phyloP scores from a whole-genome alignment of 1,284 basidiomycete genomes.

The Pseudozyma tsukubaensis region DNA sequence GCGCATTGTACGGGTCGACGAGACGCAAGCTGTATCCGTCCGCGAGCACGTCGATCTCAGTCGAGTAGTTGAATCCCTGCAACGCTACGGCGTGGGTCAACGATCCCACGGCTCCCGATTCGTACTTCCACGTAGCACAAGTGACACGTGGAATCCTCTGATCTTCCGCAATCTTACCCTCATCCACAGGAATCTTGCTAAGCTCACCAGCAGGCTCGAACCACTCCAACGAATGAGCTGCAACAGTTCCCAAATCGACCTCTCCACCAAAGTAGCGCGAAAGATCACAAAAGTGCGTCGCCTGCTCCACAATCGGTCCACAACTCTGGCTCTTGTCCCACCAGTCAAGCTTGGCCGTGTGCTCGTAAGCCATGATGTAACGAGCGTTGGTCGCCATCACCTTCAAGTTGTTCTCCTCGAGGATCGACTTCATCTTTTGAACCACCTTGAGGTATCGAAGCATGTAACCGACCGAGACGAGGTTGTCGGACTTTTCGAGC shows the following conservation, averaged over 20 bases:
- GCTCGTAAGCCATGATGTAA: constrained; percentile 89
- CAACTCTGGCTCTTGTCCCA: constrained; percentile 94
- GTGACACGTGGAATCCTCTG: constrained; percentile 67
- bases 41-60: constrained; percentile 65
- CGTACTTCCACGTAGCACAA: constrained; percentile 68
- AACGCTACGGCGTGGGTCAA: constrained; percentile 68
- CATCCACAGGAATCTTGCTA: constrained; percentile 83
- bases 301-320: constrained; percentile 95
- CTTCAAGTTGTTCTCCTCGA: constrained; percentile 92
- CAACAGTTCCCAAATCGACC: constrained; percentile 85
- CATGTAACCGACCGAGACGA: constrained; percentile 88
- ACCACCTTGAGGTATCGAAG: constrained; percentile 75
- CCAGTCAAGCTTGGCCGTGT: constrained; percentile 83
- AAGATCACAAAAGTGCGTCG: constrained; percentile 80
- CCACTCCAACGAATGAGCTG: constrained; percentile 69
- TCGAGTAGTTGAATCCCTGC: constrained; percentile 67
- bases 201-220: constrained; percentile 78
- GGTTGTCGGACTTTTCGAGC: constrained; percentile 71
- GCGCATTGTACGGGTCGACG: constrained; percentile 67
- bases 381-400: constrained; percentile 97
- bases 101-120: constrained; percentile 64
- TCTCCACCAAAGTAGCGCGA: constrained; percentile 98
- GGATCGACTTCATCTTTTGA: constrained; percentile 94
- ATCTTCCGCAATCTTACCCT: constrained; percentile 75
- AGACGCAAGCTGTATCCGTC: constrained; percentile 66